Base-by-base conservation (phyloP, 2,329 filamentous ascomycete species). In the Mycosphaerella arachidis region DNA sequence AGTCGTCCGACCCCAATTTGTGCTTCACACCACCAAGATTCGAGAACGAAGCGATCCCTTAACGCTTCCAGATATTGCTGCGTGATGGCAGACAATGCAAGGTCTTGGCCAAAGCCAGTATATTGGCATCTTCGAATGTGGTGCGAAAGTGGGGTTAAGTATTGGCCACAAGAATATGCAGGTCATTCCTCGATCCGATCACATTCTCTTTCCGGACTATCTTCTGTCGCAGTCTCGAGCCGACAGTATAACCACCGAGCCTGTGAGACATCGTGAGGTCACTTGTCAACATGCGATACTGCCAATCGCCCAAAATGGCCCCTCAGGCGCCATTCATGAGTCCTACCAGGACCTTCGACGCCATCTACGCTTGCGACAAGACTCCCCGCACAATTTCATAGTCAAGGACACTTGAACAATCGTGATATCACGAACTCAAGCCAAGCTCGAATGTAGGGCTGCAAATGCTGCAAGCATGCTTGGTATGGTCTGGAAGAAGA, bases 161-260 rank as follows among this genome's bases (percentile, higher is more conserved):
- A 73, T 78, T 57, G 76, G 76, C 3, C 77, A 80, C 65, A 80
- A 79, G 63, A 77, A 80, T 66, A 67, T 79, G 60, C 77, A 80
- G 59, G 57, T 79, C 1, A 72, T 79, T 53, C 74, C 71, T 0
- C 66, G 69, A 53, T 75, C 75, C 3, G 58, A 56, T 0, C 63
- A 67, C 45, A 35, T 48, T 9, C 27, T 67, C 12, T 73, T 72
- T 30, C 68, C 70, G 10, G 66, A 55, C 53, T 7, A 30, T 9
- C 13, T 55, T 9, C 16, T 48, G 8, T 24, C 52, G 6, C 30
- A 40, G 64, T 37, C 18, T 46, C 20, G 18, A 53, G 43, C 45
- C 20, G 56, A 56, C 51, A 24, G 53, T 57, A 31, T 50, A 16
- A 10, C 52, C 18, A 30, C n/a, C 31, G 10, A 27, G 5, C 31